These are phyloP conservation scores for Gloeophyllum trabeum DNA, from an alignment of 768 basidiomycete genomes.

Conservation along the genomic window DNA sequence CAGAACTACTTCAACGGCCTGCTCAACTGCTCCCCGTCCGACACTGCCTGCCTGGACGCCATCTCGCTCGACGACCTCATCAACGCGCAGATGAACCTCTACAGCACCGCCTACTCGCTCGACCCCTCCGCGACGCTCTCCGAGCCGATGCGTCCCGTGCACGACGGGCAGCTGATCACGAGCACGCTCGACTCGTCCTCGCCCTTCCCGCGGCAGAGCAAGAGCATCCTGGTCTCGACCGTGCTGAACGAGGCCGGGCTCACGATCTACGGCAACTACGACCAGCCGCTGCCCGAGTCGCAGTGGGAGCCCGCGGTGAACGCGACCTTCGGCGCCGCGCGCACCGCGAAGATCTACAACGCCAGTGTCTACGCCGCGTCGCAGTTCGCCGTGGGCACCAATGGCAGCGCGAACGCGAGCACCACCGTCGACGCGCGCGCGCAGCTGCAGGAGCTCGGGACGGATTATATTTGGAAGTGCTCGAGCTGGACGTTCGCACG, in stretches of 20 bases:
- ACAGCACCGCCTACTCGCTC: slow-evolving; percentile 27
- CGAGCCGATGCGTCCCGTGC: slow-evolving; percentile 55
- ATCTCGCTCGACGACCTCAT: slow-evolving; percentile 44
- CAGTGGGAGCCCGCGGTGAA: slow-evolving; percentile 28
- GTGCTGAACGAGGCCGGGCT: slow-evolving; percentile 62
- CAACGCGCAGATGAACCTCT: slow-evolving; percentile 35
- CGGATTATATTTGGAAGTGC: slow-evolving; percentile 64
- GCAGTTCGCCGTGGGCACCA: slow-evolving; percentile 14
- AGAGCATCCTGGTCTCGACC: slow-evolving; percentile 63
- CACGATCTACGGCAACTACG: slow-evolving; percentile 39
- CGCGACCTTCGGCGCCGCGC: slow-evolving; percentile 32
- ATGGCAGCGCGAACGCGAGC: too few relatives aligned
- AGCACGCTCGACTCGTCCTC: slow-evolving; percentile 50
- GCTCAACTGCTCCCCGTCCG: slow-evolving; percentile 32
- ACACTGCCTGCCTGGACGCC: slow-evolving; percentile 37
- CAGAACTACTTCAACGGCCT: slow-evolving; percentile 38
- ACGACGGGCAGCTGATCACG: slow-evolving; percentile 60
- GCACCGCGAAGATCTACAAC: slow-evolving; percentile 29
- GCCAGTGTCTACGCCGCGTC: slow-evolving; percentile 36
- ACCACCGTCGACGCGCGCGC: slow-evolving; percentile 34
- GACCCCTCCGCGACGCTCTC: slow-evolving; percentile 41
- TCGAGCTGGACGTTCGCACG: slow-evolving; percentile 62
- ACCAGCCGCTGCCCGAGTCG: slow-evolving; percentile 24
- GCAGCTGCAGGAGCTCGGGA: slow-evolving; percentile 47
- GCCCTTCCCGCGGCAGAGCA: slow-evolving; percentile 46